phyloP scores from a whole-genome alignment of 345 rosid species.

The Acer negundo region DNA sequence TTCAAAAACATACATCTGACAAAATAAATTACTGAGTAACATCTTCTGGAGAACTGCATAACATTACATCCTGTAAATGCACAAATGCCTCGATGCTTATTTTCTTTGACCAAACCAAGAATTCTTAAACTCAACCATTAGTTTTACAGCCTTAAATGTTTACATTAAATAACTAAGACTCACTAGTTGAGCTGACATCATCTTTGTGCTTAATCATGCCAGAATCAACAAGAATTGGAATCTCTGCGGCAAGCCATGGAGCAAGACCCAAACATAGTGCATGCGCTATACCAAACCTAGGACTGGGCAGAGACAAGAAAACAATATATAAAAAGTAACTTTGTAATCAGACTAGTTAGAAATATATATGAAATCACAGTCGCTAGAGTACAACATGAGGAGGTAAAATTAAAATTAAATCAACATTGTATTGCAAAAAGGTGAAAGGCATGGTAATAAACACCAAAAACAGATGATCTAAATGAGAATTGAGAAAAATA shows the following conservation, averaged over 20 bases:
- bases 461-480: neutral
- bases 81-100: constrained; percentile 12
- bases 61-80: constrained; percentile 6
- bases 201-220: constrained; percentile 98
- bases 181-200: constrained; percentile 64
- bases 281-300: constrained; percentile 95
- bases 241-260: constrained; percentile 99
- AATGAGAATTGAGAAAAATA: neutral
- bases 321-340: neutral
- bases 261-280: constrained; percentile 98
- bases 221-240: constrained; percentile 92
- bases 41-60: neutral
- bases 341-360: neutral
- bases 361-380: neutral
- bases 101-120: constrained; percentile 5
- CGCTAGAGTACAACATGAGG: neutral
- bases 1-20: neutral
- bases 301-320: constrained; percentile 42
- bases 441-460: neutral
- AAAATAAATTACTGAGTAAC: neutral
- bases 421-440: neutral
- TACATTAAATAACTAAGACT: constrained; percentile 40
- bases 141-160: neutral
- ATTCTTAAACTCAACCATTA: neutral
- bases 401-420: neutral